Base-by-base conservation (phyloP, 441 rosid species). In the Cnidoscolus chayamansa region DNA sequence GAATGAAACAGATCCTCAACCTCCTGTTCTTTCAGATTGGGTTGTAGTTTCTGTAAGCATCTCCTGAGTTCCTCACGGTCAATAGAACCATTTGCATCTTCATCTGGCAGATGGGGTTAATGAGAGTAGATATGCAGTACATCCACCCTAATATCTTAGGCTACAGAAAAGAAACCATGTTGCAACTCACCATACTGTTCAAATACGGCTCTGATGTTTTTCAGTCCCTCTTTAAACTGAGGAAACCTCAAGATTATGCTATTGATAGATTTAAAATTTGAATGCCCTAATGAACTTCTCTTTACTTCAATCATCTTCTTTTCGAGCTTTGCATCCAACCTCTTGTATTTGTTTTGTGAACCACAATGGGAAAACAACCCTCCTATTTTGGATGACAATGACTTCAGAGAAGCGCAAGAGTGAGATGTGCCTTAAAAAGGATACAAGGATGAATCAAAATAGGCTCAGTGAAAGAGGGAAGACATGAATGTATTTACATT, bases 221-320 rank as follows among this genome's bases (percentile, higher is more conserved):
- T 84, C 75, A 86, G 75, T 67, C 87, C 88, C 59, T 88, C 86
- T 79, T 74, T 85, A 63, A 88, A 84, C 78, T 77, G 86, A 63
- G 93, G 93, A 79, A 92, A 90, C 73, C 77, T 85, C 87, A 88
- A 40, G 81, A 90, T 84, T 74, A 92, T 82, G 62, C 90, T 86
- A 78, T 92, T 81, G 51, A 90, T 82, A 25, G 86, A 83, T 77
- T 83, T 87, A 63, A 92, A 84, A 62, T 73, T 82, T 68, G 76
- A 64, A 62, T 64, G 82, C 68, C 88, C 85, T 1, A 79, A 66
- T 65, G 83, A 77, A 81, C 61, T 80, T 67, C 78, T 86, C 82
- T 84, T 85, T 65, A 86, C 70, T 71, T 89, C 93, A 47, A 86
- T 83, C 84, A 92, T 83, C 82, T 84, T 90, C 83, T 74, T 82